These are phyloP conservation scores for Neonectria coccinea DNA, from an alignment of 2,329 filamentous ascomycete genomes.

Conservation along the genomic window DNA sequence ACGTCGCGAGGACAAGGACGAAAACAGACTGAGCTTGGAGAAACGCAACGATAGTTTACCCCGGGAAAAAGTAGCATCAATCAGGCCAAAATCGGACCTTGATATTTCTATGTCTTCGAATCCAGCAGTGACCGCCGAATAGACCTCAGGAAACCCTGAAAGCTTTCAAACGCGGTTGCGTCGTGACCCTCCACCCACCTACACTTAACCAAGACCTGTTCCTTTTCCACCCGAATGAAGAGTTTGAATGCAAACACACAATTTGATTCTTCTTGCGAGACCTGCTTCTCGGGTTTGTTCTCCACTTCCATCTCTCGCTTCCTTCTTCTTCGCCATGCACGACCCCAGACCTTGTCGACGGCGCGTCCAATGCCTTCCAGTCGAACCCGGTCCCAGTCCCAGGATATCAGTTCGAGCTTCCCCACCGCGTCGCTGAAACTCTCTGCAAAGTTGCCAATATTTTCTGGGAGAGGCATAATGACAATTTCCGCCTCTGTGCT, in stretches of 20 bases:
- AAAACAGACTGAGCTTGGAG: neutral
- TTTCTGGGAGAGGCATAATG: slow-evolving; percentile 59
- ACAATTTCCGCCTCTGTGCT: slow-evolving; percentile 55
- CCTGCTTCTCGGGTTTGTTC: slow-evolving; percentile 40
- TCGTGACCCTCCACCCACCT: slow-evolving; percentile 80
- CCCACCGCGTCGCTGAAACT: slow-evolving; percentile 60
- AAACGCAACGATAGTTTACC: neutral
- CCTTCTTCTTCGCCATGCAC: slow-evolving; percentile 75
- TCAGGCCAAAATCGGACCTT: neutral
- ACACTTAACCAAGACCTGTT: slow-evolving; percentile 61
- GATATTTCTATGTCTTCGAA: neutral
- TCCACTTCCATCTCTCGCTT: slow-evolving; percentile 61
- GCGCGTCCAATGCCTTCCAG: slow-evolving; percentile 72
- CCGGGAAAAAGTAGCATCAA: neutral
- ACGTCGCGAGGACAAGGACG: too few relatives aligned
- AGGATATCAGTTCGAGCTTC: slow-evolving; percentile 68
- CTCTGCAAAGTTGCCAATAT: slow-evolving; percentile 52
- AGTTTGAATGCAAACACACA: slow-evolving; percentile 70
- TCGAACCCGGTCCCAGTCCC: slow-evolving; percentile 69
- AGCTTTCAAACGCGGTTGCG: slow-evolving; percentile 83
- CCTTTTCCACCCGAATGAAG: slow-evolving; percentile 55
- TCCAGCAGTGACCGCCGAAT: slow-evolving; percentile 39
- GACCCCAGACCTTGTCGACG: slow-evolving; percentile 81
- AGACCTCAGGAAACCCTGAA: slow-evolving; percentile 80
- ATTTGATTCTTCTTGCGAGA: slow-evolving; percentile 41